A percentile compares a stretch with the other conserved stretches of the same genome.
Conservation (phyloP, 805 yeast genomes). For the Candida ascalaphidarum region DNA sequence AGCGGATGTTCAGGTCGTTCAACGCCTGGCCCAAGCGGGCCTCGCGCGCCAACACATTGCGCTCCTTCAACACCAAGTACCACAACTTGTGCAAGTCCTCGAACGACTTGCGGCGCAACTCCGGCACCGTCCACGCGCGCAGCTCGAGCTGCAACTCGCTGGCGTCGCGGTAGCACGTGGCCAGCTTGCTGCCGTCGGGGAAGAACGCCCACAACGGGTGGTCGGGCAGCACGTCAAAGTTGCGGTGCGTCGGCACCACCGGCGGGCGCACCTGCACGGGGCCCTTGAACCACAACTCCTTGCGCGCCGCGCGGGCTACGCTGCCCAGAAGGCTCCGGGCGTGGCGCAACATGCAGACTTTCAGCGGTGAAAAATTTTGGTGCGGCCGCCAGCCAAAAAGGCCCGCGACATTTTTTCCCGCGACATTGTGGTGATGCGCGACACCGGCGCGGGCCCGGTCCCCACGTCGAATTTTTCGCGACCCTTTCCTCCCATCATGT, state of each 20-base stretch:
- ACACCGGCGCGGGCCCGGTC: no score
- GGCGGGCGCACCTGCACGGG: conserved; percentile 72
- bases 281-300: conserved; percentile 14
- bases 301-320: no score
- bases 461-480: no score
- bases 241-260: conserved; percentile 71
- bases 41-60: conserved; percentile 75
- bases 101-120: conserved; percentile 82
- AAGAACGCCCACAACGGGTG: conserved; percentile 97
- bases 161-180: conserved; percentile 46
- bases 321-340: no score
- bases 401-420: no score
- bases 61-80: conserved; percentile 79
- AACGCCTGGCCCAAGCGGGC: conserved; percentile 42
- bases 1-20: conserved; percentile 18
- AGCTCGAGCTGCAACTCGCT: conserved; percentile 47
- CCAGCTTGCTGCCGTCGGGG: conserved; percentile 39
- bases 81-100: conserved; percentile 88
- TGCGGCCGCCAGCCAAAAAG: no score
- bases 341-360: no score
- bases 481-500: no score
- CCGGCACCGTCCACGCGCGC: conserved; percentile 82
- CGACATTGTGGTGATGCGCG: no score
- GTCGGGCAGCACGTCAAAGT: conserved; percentile 64
- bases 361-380: no score